These are phyloP conservation scores for Millerozyma acaciae DNA, from an alignment of 805 yeast species.

Conservation along the genomic window DNA sequence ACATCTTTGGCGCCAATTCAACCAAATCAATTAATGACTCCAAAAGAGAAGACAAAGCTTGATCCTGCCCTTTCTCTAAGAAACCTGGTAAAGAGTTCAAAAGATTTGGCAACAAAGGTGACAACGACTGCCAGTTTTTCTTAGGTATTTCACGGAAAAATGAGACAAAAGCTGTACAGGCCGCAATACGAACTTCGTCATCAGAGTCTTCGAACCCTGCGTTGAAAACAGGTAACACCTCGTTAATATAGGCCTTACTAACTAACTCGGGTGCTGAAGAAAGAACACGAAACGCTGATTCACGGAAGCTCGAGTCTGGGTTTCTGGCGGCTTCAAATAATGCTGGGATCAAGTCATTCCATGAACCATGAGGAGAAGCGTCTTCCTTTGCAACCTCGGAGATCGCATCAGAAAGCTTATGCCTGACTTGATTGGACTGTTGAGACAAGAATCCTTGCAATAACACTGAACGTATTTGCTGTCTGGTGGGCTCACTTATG, in stretches of 20 bases:
- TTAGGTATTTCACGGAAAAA: slow-evolving; percentile 82
- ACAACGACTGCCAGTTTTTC: slow-evolving; percentile 69
- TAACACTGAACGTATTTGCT: slow-evolving; percentile 60
- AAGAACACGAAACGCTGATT: slow-evolving; percentile 86
- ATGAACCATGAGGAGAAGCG: slow-evolving; percentile 47
- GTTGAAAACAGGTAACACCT: slow-evolving; percentile 66
- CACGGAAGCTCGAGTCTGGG: slow-evolving; percentile 67
- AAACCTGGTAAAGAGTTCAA: slow-evolving; percentile 85
- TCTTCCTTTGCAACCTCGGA: slow-evolving; percentile 82
- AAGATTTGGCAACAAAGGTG: slow-evolving; percentile 76
- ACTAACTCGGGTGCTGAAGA: slow-evolving; percentile 79
- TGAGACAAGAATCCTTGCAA: slow-evolving; percentile 69
- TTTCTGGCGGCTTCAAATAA: slow-evolving; percentile 60
- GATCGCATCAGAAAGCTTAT: slow-evolving; percentile 89
- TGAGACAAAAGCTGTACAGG: slow-evolving; percentile 89
- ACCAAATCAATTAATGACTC: slow-evolving; percentile 88
- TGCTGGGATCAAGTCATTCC: slow-evolving; percentile 80
- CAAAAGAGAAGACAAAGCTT: slow-evolving; percentile 80
- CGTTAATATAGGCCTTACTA: slow-evolving; percentile 51
- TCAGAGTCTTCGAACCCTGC: slow-evolving; percentile 74
- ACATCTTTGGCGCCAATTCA: slow-evolving; percentile 91
- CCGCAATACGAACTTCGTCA: slow-evolving; percentile 85
- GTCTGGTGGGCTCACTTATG: slow-evolving; percentile 53
- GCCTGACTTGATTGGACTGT: slow-evolving; percentile 76
- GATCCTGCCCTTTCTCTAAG: slow-evolving; percentile 71